Evolutionary conservation across 768 basidiomycete genomes (phyloP).

Genomic region (Serendipita sp.): DNA sequence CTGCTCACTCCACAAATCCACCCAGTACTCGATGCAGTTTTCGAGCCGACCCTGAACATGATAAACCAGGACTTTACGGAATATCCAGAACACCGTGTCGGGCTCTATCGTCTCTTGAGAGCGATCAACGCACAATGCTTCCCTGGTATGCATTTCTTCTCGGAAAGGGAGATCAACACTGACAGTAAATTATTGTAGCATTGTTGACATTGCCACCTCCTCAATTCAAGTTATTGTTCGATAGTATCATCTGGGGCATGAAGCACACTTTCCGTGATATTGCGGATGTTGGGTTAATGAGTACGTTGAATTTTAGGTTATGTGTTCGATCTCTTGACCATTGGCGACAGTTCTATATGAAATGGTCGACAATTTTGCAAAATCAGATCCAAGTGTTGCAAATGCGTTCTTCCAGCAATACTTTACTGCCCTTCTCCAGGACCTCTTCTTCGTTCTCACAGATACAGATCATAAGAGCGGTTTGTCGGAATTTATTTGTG

Average conservation of each 20-base stretch:
- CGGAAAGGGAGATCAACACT: background rate
- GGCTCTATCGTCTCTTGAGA: slow-evolving; percentile 90
- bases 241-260: slow-evolving; percentile 98
- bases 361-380: slow-evolving; percentile 30
- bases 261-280: slow-evolving; percentile 99
- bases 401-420: slow-evolving; percentile 35
- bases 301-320: slow-evolving; percentile 12
- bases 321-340: background rate
- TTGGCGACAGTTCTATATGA: slow-evolving; percentile 17
- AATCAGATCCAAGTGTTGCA: slow-evolving; percentile 21
- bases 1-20: slow-evolving; percentile 87
- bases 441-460: slow-evolving; percentile 32
- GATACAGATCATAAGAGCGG: slow-evolving; percentile 35
- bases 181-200: slow-evolving; percentile 28
- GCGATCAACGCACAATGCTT: slow-evolving; percentile 89
- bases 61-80: slow-evolving; percentile 99
- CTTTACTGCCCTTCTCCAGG: slow-evolving; percentile 26
- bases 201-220: slow-evolving; percentile 71
- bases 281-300: slow-evolving; percentile 55
- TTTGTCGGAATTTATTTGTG: slow-evolving; percentile 11
- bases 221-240: slow-evolving; percentile 96
- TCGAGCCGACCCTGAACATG: slow-evolving; percentile 94
- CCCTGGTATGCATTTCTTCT: slow-evolving; percentile 46
- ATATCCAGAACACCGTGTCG: slow-evolving; percentile 91
- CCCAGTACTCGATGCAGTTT: slow-evolving; percentile 89